Evolutionary conservation across 1,284 basidiomycete species (phyloP), one percentile per base, ranked within the genome.

Genomic region (Ceratobasidium sp.): DNA sequence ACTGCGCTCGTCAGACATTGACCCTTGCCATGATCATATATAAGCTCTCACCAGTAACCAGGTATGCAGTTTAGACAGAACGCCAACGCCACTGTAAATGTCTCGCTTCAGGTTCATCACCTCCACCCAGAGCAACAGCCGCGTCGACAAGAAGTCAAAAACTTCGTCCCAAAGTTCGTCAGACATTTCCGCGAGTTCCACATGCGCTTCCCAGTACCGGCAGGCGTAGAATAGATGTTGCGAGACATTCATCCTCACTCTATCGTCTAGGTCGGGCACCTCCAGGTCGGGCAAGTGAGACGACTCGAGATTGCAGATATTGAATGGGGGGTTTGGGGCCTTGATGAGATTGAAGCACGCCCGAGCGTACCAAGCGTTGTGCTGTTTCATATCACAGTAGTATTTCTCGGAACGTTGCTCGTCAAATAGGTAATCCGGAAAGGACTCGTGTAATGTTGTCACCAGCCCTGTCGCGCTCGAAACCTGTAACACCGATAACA

Each of bases 221-320:
- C 53, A 65, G 1, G 64, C 48, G 51, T 74, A 74, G 31, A 16
- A 48, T 2, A 68, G 43, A 0, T 6, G 9, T 0, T n/a, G 13
- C 2, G 61, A 39, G 16, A 74, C 65, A 2, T 34, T 34, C 34
- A 34, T 0, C 14, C 2, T 7, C 9, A 7, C 19, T 39, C n/a
- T 0, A 58, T 39, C 27, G 41, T 51, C 2, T 34, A 74, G 53
- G 13, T 49, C 54, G 4, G 63, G 49, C 1, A 68, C 43, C 2
- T 58, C 53, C 22, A n/a, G 41, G 41, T 74, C 64, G 34, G 39
- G 24, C 3, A 56, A 6, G 46, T 43, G 68, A 1, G 74, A 74
- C 34, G 63, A 74, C 5, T 43, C 54, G 13, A 74, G 56, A 9
- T 27, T 19, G 39, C 74, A 74, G 11, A 74, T 74, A 46, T 74